Base-by-base conservation (phyloP, 139 green algal species). In the Pseudopediastrum boryanum region DNA sequence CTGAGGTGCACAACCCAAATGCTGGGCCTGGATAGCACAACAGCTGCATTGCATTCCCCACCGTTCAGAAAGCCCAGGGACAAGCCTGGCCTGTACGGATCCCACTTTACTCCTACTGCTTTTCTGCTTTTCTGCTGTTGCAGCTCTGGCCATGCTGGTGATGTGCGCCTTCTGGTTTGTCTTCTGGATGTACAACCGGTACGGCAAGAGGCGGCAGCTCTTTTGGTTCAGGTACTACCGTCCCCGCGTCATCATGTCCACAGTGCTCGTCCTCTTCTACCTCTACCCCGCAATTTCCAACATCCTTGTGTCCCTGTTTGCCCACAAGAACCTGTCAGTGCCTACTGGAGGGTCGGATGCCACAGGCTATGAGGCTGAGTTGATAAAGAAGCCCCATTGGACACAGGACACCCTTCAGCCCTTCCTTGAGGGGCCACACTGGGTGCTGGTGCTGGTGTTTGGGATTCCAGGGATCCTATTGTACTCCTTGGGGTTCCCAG, bases 401-500 rank as follows among this genome's bases (percentile, higher is more conserved):
- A 19, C 48, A 16, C 16, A 58, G 48, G 48, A 58, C 48, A 58
- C 48, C 48, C 48, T 19, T 58, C 48, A n/a, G n/a, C n/a, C n/a
- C n/a, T n/a, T n/a, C n/a, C n/a, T n/a, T n/a, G n/a, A n/a, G n/a
- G n/a, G 27, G 5, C 33, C 7, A 9, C 70, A 77, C 25, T 4
- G 51, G 21, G 51, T 25, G 13, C 25, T 77, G 56, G 70, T 58
- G 1, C 29, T 67, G 39, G 51, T 25, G 0, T 36, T 56, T 3
- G 70, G 70, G 1, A 31, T 77, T 1, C 70, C 70, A 16, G 70
- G 70, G 0, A 25, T 77, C 38, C 50, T 77, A n/a, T 38, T 75
- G 8, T 77, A n/a, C 25, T 36, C 52, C n/a, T 51, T 77, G 50
- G 70, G 70, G 35, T n/a, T 77, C n/a, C 70, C 70, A 9, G 1